Percentiles rank a stretch among this genome's conserved stretches.
These are phyloP conservation scores for Sclerotinia trifoliorum DNA, from an alignment of 2,329 filamentous ascomycete genomes.

Conservation along the genomic window DNA sequence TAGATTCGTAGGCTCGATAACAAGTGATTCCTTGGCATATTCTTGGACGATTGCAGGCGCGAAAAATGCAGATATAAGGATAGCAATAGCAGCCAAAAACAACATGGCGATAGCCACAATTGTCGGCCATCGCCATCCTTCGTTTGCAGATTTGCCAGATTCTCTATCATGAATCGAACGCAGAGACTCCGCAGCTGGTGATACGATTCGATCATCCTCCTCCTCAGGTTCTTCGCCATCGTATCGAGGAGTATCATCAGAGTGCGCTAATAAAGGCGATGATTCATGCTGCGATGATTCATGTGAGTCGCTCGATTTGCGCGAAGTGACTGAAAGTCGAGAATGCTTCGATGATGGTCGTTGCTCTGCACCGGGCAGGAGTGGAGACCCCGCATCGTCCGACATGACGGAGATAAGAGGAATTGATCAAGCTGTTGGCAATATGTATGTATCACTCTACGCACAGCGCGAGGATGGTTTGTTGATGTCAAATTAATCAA, in stretches of 20 bases:
- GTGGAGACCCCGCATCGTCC: constrained; percentile 20
- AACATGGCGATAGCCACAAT: constrained; percentile 70
- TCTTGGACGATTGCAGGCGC: constrained; percentile 76
- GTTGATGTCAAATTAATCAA: constrained; percentile 2
- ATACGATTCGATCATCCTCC: constrained; percentile 30
- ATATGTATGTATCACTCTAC: constrained; percentile 20
- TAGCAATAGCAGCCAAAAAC: constrained; percentile 59
- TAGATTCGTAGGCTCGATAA: constrained; percentile 79
- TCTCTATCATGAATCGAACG: constrained; percentile 39
- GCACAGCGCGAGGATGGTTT: constrained; percentile 21
- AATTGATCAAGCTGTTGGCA: not conserved
- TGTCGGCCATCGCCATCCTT: constrained; percentile 67
- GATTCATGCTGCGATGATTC: constrained; percentile 42
- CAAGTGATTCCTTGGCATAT: constrained; percentile 80
- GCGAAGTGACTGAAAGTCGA: constrained; percentile 3
- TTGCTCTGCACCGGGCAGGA: constrained; percentile 17
- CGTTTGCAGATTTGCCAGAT: constrained; percentile 40
- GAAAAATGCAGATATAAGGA: constrained; percentile 78
- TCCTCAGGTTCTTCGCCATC: constrained; percentile 35
- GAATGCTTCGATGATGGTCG: constrained; percentile 22
- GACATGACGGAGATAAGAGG: constrained; percentile 15
- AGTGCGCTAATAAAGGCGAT: constrained; percentile 40
- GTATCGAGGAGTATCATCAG: constrained; percentile 36
- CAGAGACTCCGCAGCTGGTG: constrained; percentile 41
- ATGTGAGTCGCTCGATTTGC: constrained; percentile 20